Conservation (phyloP, 2,329 filamentous ascomycete species). For the Colletotrichum endophyticum region DNA sequence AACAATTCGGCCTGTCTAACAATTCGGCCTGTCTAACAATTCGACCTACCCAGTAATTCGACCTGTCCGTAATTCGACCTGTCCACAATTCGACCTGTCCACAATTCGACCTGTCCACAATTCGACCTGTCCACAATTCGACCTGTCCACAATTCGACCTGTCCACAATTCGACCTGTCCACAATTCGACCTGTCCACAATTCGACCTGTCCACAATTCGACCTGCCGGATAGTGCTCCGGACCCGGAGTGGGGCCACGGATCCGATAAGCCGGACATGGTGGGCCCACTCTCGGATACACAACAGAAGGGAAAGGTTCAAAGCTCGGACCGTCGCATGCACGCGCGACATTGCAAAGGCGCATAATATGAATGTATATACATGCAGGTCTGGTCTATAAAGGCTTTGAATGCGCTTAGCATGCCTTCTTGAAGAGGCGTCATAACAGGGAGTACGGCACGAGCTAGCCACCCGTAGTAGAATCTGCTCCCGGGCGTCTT, state of each 20-base stretch:
- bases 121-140: too few relatives aligned
- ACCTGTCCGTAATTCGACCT: background rate
- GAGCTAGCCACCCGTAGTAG: background rate
- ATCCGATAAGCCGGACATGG: background rate
- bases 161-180: background rate
- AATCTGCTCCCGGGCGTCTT: background rate
- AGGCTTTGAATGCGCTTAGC: fast-evolving
- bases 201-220: background rate
- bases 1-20: too few relatives aligned
- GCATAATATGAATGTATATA: background rate
- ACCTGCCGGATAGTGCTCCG: background rate
- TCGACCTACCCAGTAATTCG: too few relatives aligned
- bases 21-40: too few relatives aligned
- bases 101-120: background rate
- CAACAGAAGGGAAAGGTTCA: background rate
- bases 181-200: background rate
- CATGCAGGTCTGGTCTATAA: background rate
- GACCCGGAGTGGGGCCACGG: background rate
- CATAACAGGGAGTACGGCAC: background rate
- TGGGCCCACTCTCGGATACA: background rate
- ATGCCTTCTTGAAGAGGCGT: background rate
- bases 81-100: background rate
- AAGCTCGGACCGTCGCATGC: background rate
- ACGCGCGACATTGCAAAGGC: background rate
- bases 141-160: too few relatives aligned